Base-by-base conservation (phyloP, 2,329 filamentous ascomycete genomes). In the Monilinia aucupariae region DNA sequence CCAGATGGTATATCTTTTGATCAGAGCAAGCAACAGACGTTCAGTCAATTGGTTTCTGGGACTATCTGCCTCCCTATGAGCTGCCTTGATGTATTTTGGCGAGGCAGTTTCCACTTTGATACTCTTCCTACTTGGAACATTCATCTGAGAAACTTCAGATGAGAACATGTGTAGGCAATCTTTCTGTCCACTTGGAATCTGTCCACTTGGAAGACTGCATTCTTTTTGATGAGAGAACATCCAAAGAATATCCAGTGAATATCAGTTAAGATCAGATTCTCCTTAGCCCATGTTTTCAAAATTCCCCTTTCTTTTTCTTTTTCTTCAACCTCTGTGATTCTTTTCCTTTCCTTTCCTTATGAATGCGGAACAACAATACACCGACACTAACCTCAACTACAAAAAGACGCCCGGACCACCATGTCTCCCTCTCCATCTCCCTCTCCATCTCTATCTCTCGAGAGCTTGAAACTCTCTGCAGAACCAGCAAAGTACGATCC, bases 391-490 rank as follows among this genome's bases (percentile, higher is more conserved):
- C 4, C n/a, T n/a, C n/a, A n/a, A n/a, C n/a, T n/a, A n/a, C 45
- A 25, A 27, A 3, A 9, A 20, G 27, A 34, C 41, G 41, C 54
- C 30, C 54, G 41, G 54, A 47, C 30, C 54, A 47, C 43, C 41
- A 58, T 58, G 41, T 58, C 41, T 20, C 41, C 41, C 34, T 20
- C n/a, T 22, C 41, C 41, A 47, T 56, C 54, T 13, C 41, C 41
- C 34, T 20, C n/a, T 22, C 41, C 41, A 47, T 56, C 54, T 13
- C 41, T 27, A 56, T 56, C 54, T 13, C n/a, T 34, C 54, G 25
- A 58, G 54, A 58, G 54, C 43, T 58, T 47, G 47, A 43, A 47
- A 27, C 54, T 47, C n/a, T n/a, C 54, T 48, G 30, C 41, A 17
- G 20, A 47, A 32, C 41, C 13, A n/a, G 34, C 41, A n/a, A 47